phyloP scores from a whole-genome alignment of 345 rosid species.

The Brassica rapa region DNA sequence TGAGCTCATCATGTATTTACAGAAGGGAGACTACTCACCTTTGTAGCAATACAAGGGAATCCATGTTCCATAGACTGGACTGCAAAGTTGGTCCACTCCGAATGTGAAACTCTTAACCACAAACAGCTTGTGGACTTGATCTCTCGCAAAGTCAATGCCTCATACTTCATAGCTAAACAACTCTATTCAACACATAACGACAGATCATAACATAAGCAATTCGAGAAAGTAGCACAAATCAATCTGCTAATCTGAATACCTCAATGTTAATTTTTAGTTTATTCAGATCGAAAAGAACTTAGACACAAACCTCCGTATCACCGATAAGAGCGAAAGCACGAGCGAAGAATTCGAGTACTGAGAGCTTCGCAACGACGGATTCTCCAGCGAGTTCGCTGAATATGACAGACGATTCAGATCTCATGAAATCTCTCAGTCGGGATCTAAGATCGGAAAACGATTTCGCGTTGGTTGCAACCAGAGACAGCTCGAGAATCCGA shows the following conservation, averaged over 20 bases:
- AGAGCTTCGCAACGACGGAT: constrained; percentile 57
- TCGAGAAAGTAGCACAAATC: background rate
- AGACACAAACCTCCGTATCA: constrained; percentile 58
- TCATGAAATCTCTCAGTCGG: constrained; percentile 51
- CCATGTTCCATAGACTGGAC: constrained; percentile 55
- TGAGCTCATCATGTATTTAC: background rate
- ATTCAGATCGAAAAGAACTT: background rate
- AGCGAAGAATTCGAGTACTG: constrained; percentile 68
- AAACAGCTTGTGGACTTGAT: constrained; percentile 47
- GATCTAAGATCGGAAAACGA: constrained; percentile 49
- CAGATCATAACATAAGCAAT: background rate
- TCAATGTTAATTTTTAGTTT: background rate
- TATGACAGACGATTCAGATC: constrained; percentile 48
- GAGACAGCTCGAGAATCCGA: constrained; percentile 55
- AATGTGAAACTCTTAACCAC: constrained; percentile 56
- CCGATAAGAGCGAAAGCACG: constrained; percentile 73
- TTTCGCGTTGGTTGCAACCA: constrained; percentile 55
- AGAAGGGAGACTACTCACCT: constrained; percentile 41
- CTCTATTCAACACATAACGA: constrained; percentile 38
- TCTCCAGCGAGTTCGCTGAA: constrained; percentile 47
- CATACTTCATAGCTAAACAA: constrained; percentile 75
- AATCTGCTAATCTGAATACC: background rate
- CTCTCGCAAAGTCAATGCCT: constrained; percentile 64
- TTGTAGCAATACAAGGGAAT: constrained; percentile 56
- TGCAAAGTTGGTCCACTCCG: constrained; percentile 75